These are phyloP conservation scores for Simmondsia chinensis DNA, from an alignment of 148 eudicot species.

Conservation along the genomic window DNA sequence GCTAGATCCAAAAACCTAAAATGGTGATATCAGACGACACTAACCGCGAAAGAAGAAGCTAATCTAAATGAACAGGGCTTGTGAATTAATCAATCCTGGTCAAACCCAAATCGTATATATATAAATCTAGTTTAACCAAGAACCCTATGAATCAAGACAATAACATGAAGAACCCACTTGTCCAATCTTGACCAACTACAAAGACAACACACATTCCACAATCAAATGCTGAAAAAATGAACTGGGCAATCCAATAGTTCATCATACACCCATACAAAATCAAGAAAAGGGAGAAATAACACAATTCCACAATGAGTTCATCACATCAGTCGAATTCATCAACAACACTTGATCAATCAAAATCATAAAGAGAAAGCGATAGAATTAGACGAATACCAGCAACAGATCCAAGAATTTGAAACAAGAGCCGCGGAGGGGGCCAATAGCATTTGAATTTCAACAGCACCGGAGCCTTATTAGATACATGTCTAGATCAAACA, in stretches of 20 bases:
- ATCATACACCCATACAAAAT: constrained; percentile 6
- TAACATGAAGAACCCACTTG: no score
- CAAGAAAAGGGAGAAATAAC: neutral
- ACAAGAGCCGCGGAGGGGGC: constrained; percentile 7
- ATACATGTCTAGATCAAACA: constrained; percentile 12
- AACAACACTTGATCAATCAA: constrained; percentile 5
- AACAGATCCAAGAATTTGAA: constrained; percentile 35
- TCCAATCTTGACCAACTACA: no score
- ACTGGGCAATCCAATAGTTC: constrained; percentile 1
- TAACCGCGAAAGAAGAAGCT: no score
- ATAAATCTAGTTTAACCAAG: no score
- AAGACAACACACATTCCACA: constrained; percentile 18
- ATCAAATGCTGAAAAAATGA: constrained; percentile 4
- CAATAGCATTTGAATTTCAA: constrained; percentile 24
- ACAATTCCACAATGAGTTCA: constrained; percentile 5
- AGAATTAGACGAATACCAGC: constrained; percentile 17
- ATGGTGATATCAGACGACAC: no score
- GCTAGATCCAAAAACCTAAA: no score
- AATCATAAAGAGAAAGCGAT: neutral
- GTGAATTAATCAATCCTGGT: no score
- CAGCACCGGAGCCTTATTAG: neutral
- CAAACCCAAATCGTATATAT: no score
- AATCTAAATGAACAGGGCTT: no score
- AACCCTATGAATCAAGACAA: no score
- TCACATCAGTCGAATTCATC: constrained; percentile 1